Percentiles rank a stretch among this genome's conserved stretches.
Conservation (phyloP, 345 rosid species). For the Camelina sativa region DNA sequence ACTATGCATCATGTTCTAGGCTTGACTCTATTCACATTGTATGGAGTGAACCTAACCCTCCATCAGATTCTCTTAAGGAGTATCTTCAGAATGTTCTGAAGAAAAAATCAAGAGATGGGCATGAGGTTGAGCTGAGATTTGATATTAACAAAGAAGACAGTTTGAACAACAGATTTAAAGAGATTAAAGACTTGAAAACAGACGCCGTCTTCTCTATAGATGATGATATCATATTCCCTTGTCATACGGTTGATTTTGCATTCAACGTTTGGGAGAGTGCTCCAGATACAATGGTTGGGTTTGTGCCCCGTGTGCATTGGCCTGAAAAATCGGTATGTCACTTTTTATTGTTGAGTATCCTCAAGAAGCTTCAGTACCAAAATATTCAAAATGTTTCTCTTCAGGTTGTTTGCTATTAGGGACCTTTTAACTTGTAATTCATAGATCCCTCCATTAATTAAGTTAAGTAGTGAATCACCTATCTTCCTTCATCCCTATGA, state of each 20-base stretch:
- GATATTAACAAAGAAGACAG: conserved; percentile 88
- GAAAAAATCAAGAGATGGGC: conserved; percentile 56
- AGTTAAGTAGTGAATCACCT: neutral
- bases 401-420: neutral
- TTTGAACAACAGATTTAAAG: conserved; percentile 93
- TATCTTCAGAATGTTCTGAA: conserved; percentile 51
- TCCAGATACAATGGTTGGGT: conserved; percentile 87
- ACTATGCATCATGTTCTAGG: conserved; percentile 72
- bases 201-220: conserved; percentile 94
- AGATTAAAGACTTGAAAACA: conserved; percentile 68
- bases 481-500: neutral
- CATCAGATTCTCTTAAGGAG: conserved; percentile 67
- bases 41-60: conserved; percentile 98
- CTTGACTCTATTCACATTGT: conserved; percentile 86
- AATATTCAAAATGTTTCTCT: neutral
- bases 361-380: neutral
- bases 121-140: conserved; percentile 61
- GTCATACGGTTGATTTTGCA: conserved; percentile 83
- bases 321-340: conserved; percentile 60
- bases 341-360: neutral
- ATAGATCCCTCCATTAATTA: neutral
- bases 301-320: conserved; percentile 90
- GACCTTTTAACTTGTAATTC: neutral
- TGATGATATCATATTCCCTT: conserved; percentile 91
- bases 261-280: conserved; percentile 93